These are phyloP conservation scores for Actinomortierella ambigua DNA, from an alignment of 371 early-diverging fungal species.

Conservation along the genomic window DNA sequence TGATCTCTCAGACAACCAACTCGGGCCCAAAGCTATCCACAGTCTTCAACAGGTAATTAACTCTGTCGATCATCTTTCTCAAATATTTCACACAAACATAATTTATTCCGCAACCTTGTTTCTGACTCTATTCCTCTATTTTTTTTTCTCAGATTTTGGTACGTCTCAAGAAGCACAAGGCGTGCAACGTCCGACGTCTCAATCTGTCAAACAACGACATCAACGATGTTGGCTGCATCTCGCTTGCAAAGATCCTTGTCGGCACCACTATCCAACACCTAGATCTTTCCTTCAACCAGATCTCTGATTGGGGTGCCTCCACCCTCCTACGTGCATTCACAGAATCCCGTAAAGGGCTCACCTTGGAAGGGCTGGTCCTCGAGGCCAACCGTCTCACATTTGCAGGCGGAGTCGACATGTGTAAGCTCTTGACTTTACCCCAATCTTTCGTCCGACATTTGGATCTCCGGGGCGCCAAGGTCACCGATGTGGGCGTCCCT, in stretches of 20 bases:
- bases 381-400: conserved; percentile 37
- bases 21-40: conserved; percentile 31
- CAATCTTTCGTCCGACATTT: conserved; percentile 25
- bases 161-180: conserved; percentile 20
- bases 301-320: conserved; percentile 46
- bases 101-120: neutral
- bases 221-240: conserved; percentile 45
- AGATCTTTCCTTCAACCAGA: conserved; percentile 36
- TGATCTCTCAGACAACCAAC: conserved; percentile 35
- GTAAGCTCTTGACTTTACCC: conserved; percentile 36
- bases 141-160: conserved; percentile 31
- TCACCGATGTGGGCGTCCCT: conserved; percentile 43
- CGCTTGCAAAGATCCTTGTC: conserved; percentile 37
- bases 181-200: conserved; percentile 37
- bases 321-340: conserved; percentile 28
- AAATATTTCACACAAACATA: neutral
- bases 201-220: conserved; percentile 35
- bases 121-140: neutral
- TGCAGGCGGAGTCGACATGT: conserved; percentile 38
- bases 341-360: conserved; percentile 20
- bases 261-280: conserved; percentile 22
- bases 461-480: conserved; percentile 41
- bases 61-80: neutral
- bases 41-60: conserved; percentile 42
- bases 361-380: conserved; percentile 27